These are phyloP conservation scores for Fragosphaeria purpurea DNA, from an alignment of 2,329 filamentous ascomycete genomes.

Conservation along the genomic window DNA sequence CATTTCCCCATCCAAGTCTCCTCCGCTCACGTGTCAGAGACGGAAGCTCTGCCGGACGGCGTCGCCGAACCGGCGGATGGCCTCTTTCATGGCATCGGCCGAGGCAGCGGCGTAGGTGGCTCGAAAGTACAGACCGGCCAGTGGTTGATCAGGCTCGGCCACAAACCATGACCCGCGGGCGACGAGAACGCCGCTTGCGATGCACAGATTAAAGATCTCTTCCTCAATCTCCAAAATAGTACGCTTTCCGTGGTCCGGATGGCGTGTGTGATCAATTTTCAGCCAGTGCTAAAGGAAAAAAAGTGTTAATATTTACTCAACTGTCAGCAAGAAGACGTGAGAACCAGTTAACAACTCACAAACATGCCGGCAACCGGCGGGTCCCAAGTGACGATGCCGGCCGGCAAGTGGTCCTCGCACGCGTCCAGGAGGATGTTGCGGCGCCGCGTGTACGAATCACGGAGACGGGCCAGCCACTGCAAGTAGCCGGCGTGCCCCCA, in stretches of 20 bases:
- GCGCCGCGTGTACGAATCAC: conserved; percentile 69
- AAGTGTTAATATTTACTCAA: background rate
- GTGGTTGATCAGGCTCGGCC: conserved; percentile 54
- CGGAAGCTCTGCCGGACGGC: conserved; percentile 54
- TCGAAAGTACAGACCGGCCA: conserved; percentile 70
- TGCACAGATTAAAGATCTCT: conserved; percentile 68
- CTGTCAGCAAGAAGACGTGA: background rate
- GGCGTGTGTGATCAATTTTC: conserved; percentile 53
- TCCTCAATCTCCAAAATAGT: conserved; percentile 64
- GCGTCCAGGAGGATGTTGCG: conserved; percentile 68
- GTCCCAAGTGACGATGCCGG: conserved; percentile 66
- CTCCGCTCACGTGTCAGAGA: conserved; percentile 9
- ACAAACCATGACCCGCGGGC: conserved; percentile 88
- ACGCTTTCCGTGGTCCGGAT: conserved; percentile 47
- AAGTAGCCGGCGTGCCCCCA: conserved; percentile 92
- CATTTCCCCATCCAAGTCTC: too few relatives aligned
- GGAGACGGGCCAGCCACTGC: conserved; percentile 76
- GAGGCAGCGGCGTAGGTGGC: conserved; percentile 80
- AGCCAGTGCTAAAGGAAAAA: conserved; percentile 54
- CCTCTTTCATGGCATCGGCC: conserved; percentile 57
- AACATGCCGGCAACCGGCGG: conserved; percentile 90
- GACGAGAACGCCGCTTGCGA: conserved; percentile 68
- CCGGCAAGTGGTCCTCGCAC: conserved; percentile 68
- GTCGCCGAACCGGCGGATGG: conserved; percentile 64
- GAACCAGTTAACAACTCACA: conserved; percentile 42